A percentile compares a stretch with the other conserved stretches of the same genome.
These are phyloP conservation scores for Coriolopsis trogii DNA, from an alignment of 1,284 basidiomycete genomes.

Conservation along the genomic window DNA sequence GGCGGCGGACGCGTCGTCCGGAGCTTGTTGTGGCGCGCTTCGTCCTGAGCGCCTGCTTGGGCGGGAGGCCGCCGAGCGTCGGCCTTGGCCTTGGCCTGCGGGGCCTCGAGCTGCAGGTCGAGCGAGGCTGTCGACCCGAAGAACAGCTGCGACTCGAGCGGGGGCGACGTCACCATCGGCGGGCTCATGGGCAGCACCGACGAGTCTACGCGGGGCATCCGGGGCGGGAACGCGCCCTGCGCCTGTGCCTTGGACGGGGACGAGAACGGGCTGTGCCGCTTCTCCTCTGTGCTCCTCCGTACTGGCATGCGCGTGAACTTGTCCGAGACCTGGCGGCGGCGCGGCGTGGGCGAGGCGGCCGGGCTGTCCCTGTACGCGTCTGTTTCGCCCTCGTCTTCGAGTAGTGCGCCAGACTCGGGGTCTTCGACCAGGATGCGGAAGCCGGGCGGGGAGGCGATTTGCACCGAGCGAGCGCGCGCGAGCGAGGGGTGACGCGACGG, in stretches of 20 bases:
- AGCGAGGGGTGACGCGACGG: slow-evolving; percentile 11
- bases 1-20: slow-evolving; percentile 27
- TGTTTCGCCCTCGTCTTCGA: slow-evolving; percentile 11
- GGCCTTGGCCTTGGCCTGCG: background rate
- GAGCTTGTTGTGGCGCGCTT: slow-evolving; percentile 23
- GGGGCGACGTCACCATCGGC: slow-evolving; percentile 35
- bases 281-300: slow-evolving; percentile 25
- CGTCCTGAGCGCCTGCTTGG: background rate
- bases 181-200: slow-evolving; percentile 37
- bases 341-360: slow-evolving; percentile 29
- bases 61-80: background rate
- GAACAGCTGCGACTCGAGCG: slow-evolving; percentile 38
- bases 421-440: slow-evolving; percentile 40
- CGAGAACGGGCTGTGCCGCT: slow-evolving; percentile 20
- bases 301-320: slow-evolving; percentile 35
- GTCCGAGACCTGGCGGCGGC: slow-evolving; percentile 24
- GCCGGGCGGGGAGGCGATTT: slow-evolving; percentile 25
- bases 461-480: slow-evolving; percentile 8
- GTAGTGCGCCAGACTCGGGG: slow-evolving; percentile 22
- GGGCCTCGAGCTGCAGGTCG: slow-evolving; percentile 9
- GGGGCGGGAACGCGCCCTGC: slow-evolving; percentile 2
- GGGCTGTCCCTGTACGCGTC: too few species aligned
- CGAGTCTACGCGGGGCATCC: slow-evolving; percentile 25
- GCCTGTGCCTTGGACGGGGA: slow-evolving; percentile 10
- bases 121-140: slow-evolving; percentile 29